Evolutionary conservation across 164 flowering plant species (phyloP).

Genomic region (Echeveria elegans): DNA sequence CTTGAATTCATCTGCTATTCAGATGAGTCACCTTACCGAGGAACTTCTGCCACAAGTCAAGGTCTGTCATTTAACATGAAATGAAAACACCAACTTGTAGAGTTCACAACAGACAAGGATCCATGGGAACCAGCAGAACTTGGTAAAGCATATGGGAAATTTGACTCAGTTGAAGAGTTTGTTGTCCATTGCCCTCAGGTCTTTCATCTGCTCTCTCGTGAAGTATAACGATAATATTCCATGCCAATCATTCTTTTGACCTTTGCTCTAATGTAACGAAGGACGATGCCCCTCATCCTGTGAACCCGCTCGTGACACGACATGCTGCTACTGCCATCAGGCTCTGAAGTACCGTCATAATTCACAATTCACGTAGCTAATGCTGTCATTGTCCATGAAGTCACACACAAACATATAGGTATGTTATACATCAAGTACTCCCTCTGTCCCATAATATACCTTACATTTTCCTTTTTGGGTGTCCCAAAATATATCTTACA

Average conservation of each 20-base stretch:
- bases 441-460: no score
- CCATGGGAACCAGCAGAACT: conserved; percentile 96
- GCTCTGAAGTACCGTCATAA: conserved; percentile 11
- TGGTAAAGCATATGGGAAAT: conserved; percentile 63
- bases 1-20: conserved; percentile 95
- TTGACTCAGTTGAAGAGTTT: conserved; percentile 72
- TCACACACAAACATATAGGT: no score
- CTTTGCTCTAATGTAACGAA: conserved; percentile 17
- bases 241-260: neutral
- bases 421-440: no score
- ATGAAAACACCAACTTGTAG: no score
- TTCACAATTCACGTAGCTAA: no score
- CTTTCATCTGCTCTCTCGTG: conserved; percentile 15
- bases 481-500: no score
- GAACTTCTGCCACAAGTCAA: conserved; percentile 77
- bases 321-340: conserved; percentile 33
- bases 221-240: neutral
- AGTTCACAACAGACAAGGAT: no score
- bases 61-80: conserved; percentile 32
- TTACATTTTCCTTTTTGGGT: no score
- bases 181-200: conserved; percentile 96
- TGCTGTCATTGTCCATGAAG: no score
- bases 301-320: conserved; percentile 72
- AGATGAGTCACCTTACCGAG: conserved; percentile 89
- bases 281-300: conserved; percentile 94